A percentile compares a stretch with the other conserved stretches of the same genome.
phyloP scores from a whole-genome alignment of 1,139 yeast species.

The Candida mesenterica region DNA sequence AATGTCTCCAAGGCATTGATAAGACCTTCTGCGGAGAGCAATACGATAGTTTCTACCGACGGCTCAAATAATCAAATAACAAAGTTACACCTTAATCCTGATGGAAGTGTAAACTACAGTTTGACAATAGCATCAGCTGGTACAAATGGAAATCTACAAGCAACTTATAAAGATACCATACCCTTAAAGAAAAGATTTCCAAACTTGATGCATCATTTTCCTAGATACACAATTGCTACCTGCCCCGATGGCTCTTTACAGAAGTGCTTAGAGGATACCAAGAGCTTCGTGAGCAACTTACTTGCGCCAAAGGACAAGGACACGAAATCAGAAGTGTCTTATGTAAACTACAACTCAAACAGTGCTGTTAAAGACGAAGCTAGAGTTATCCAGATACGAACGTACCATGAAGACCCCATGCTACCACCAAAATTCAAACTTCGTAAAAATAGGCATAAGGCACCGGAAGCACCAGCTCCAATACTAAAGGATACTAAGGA shows the following conservation, averaged over 20 bases:
- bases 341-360: constrained; percentile 22
- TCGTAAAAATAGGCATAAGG: constrained; percentile 65
- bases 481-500: constrained; percentile 29
- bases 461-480: constrained; percentile 67
- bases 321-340: constrained; percentile 16
- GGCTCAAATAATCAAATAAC: constrained; percentile 5
- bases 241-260: constrained; percentile 22
- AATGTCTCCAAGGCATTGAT: neutral
- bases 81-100: constrained; percentile 25
- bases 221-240: constrained; percentile 27
- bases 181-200: constrained; percentile 43
- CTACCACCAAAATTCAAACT: constrained; percentile 79
- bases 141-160: constrained; percentile 19
- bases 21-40: neutral
- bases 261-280: constrained; percentile 31
- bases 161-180: constrained; percentile 39
- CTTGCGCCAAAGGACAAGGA: constrained; percentile 10
- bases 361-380: constrained; percentile 10
- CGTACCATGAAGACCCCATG: constrained; percentile 72
- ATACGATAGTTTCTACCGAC: neutral
- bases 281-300: constrained; percentile 21
- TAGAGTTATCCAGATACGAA: constrained; percentile 30
- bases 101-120: constrained; percentile 30
- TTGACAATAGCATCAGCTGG: constrained; percentile 24
- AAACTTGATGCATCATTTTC: constrained; percentile 41